Base-by-base conservation (phyloP, 257 asterid species). In the Penstemon eatonii region DNA sequence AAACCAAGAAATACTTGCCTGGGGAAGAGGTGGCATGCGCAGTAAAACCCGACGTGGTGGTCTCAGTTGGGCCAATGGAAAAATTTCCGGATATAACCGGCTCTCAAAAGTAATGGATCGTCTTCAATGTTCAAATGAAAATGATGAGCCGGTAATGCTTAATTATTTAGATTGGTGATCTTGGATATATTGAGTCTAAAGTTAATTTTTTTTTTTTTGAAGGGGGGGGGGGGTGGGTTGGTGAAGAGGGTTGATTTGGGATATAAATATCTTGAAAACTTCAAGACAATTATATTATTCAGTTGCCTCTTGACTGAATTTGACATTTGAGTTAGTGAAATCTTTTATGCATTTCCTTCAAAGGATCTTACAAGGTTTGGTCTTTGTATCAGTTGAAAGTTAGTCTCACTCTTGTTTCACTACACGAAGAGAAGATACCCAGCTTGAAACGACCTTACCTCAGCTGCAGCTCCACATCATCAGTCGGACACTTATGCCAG, bases 1-100 rank as follows among this genome's bases (percentile, higher is more conserved):
- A 69, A 83, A 84, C 70, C 76, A 82, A 76, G 95, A 90, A 67
- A 82, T 88, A 73, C 82, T 87, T 63, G 87, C 89, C 68, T 94
- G 99, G 99, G 99, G 97, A 75, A 85, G 85, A 80, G 96, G 95
- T 62, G 91, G 99, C 81, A 66, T 83, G 79, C 95, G 97, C 18
- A 90, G 92, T 82, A 80, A 79, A 73, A 79, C 75, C 61, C 82
- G 97, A 45, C 92, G 87, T 72, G 92, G 89, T 69, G 84, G 86
- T 53, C 71, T 63, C 15, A 60, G 83, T 70, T 86, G 92, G 74
- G 76, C 88, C 66, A 76, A 63, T 65, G 82, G 86, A 71, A 89
- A 75, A 79, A 68, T 79, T 56, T 57, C 89, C 43, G 81, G 86
- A 83, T 79, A 71, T 68, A 84, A 79, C 74, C 81, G 96, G 49